Conservation (phyloP, 106 monocot species). For the Dendrobium chrysotoxum region DNA sequence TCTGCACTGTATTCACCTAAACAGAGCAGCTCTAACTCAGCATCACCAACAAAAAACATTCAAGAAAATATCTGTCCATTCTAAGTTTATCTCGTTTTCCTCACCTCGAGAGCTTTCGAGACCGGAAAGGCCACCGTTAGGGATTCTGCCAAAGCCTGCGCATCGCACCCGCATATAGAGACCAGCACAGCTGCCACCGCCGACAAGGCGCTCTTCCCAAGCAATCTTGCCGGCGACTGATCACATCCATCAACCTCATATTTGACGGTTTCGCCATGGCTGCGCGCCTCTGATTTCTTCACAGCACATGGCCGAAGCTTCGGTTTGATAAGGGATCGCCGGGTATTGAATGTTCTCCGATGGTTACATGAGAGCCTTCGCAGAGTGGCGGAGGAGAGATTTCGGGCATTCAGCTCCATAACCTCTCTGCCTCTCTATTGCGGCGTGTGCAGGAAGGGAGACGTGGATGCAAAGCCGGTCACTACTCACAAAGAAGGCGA, state of each 20-base stretch:
- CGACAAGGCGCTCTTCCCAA: constrained; percentile 18
- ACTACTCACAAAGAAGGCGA: not conserved
- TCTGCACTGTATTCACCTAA: constrained; percentile 88
- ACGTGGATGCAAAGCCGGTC: not conserved
- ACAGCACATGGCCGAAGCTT: not conserved
- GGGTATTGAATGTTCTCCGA: not conserved
- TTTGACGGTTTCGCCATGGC: not conserved
- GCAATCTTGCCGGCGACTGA: not conserved
- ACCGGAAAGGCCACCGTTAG: constrained; percentile 92
- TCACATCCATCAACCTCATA: constrained; percentile 10
- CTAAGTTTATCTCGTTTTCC: not conserved
- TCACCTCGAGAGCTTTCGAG: constrained; percentile 70
- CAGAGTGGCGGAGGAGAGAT: constrained; percentile 10
- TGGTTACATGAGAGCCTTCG: not conserved
- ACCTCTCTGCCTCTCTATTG: not conserved
- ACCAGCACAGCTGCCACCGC: constrained; percentile 30
- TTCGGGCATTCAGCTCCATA: constrained; percentile 10
- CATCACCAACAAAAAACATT: not conserved
- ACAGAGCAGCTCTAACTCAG: not conserved
- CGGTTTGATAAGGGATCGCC: not conserved
- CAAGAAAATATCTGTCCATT: not conserved
- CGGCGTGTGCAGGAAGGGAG: not conserved
- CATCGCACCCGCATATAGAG: constrained; percentile 24
- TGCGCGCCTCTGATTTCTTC: not conserved
- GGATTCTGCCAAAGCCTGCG: constrained; percentile 64